Base-by-base conservation (phyloP, 495 filamentous ascomycete genomes). In the Aspergillus ellipticus region DNA sequence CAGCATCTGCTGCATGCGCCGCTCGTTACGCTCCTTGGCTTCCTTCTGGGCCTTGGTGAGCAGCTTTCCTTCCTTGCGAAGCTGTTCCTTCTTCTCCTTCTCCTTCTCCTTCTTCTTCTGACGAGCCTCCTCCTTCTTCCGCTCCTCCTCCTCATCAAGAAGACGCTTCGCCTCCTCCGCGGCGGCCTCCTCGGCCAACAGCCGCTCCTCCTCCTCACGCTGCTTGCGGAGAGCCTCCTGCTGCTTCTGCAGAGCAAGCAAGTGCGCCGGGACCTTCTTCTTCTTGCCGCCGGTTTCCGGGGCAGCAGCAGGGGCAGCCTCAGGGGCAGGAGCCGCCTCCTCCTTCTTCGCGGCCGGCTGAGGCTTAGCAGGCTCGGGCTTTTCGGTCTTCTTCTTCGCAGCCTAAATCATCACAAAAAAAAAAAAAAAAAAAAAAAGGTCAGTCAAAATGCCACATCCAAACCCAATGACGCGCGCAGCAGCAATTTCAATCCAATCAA, bases 11-110 rank as follows among this genome's bases (percentile, higher is more conserved):
- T 96, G 84, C 62, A 96, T 79, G 53, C 94, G 92, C 63, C 89
- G 74, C 69, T 97, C 89, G 65, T 91, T 88, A 56, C 83, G 82
- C 24, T 85, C 84, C 69, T 93, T 88, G 56, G 87, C 87, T 63
- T 96, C 91, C 64, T 85, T 89, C 71, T 99, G 92, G 26, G 93
- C 90, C 71, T 96, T 94, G 59, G 92, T 96, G 57, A 96, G 78
- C 62, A 91, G 92, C 68, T 96, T 97, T 64, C 95, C 95, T 72
- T 96, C 92, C 67, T 84, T 92, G 77, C 94, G 94, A 15, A 96
- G 82, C 72, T 96, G 89, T 64, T 99, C 95, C 58, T 96, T 91
- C 77, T 83, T 93, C 72, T 96, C 89, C 72, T 88, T 95, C 68
- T 99, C 95, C 72, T 88, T 96, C 68, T 96, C 90, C 78, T 96